Conservation (phyloP, 2,329 filamentous ascomycete species). For the Karstenula rhodostoma region DNA sequence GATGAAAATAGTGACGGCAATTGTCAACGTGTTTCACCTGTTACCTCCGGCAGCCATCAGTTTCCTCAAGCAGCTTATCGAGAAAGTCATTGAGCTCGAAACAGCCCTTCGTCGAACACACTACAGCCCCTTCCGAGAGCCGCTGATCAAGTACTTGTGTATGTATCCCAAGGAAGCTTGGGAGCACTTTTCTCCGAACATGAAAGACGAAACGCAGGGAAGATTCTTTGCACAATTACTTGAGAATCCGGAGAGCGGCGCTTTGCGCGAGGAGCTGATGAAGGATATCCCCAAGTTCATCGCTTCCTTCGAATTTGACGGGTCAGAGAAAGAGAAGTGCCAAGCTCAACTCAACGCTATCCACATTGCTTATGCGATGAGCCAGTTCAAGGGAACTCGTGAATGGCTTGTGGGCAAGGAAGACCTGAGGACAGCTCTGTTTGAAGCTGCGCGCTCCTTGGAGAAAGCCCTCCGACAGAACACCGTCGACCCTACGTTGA, state of each 20-base stretch:
- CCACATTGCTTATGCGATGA: conserved; percentile 82
- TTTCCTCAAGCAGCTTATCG: conserved; percentile 89
- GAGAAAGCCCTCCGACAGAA: conserved; percentile 77
- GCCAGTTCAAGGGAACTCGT: conserved; percentile 68
- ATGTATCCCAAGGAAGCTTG: conserved; percentile 90
- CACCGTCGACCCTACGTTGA: conserved; percentile 72
- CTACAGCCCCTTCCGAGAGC: conserved; percentile 88
- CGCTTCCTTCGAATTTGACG: conserved; percentile 69
- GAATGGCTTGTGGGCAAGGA: conserved; percentile 70
- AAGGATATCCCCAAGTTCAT: conserved; percentile 77
- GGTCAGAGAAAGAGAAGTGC: conserved; percentile 71
- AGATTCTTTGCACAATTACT: conserved; percentile 91
- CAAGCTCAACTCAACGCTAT: conserved; percentile 87
- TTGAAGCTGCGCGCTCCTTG: conserved; percentile 76
- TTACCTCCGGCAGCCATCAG: conserved; percentile 86
- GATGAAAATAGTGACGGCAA: conserved; percentile 94
- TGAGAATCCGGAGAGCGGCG: conserved; percentile 74
- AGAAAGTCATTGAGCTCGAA: conserved; percentile 89
- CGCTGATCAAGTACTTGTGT: conserved; percentile 92
- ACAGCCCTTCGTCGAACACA: conserved; percentile 84
- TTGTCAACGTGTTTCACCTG: conserved; percentile 97
- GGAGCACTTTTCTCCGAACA: conserved; percentile 76
- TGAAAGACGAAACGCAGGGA: conserved; percentile 87
- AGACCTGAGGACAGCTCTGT: conserved; percentile 65
- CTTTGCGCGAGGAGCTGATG: conserved; percentile 77